These are phyloP conservation scores for Peronospora belbahrii DNA, from an alignment of 352 stramenopile species.

Conservation along the genomic window DNA sequence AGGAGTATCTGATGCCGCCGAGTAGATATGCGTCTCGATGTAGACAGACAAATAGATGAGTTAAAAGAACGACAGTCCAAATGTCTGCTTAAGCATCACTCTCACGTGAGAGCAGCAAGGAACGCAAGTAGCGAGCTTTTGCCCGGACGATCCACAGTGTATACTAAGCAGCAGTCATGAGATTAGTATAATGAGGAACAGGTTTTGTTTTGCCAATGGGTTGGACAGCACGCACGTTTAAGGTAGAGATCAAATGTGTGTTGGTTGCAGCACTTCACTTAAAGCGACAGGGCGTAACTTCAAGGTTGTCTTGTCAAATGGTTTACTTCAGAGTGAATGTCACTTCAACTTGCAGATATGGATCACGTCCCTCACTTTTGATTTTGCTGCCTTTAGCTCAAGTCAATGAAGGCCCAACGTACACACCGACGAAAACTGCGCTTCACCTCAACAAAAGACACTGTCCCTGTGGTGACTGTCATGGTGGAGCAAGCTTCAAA, in stretches of 20 bases:
- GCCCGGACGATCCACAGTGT: no score
- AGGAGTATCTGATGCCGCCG: constrained; percentile 49
- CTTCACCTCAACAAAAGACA: constrained; percentile 14
- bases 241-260: no score
- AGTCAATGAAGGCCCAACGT: constrained; percentile 21
- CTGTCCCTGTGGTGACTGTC: constrained; percentile 6
- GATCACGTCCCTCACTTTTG: constrained; percentile 19
- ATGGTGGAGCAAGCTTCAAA: constrained; percentile 10
- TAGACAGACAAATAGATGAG: constrained; percentile 47
- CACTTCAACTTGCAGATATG: constrained; percentile 15
- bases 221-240: background rate
- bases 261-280: no score
- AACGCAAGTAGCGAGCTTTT: no score
- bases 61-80: constrained; percentile 50
- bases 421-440: constrained; percentile 21
- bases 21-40: constrained; percentile 43
- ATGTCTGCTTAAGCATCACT: constrained; percentile 62
- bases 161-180: no score
- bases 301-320: no score
- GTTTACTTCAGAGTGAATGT: constrained; percentile 18
- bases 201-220: no score
- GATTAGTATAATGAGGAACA: no score
- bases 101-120: constrained; percentile 71
- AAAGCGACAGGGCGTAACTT: background rate
- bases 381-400: constrained; percentile 16